These are phyloP conservation scores for Cyclotella distinguenda DNA, from an alignment of 108 stramenopile genomes.

Conservation along the genomic window DNA sequence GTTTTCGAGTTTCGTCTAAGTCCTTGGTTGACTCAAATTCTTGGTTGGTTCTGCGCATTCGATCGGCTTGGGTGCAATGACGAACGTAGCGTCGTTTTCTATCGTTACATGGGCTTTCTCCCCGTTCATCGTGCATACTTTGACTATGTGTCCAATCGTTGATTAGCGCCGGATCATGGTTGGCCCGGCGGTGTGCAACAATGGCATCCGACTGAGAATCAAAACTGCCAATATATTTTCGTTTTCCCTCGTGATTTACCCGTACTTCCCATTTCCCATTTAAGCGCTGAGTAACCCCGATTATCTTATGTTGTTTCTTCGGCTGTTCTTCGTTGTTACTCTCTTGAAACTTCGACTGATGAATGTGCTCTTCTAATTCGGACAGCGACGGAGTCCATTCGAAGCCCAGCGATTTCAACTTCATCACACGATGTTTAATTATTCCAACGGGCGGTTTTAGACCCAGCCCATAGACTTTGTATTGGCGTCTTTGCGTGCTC, in stretches of 20 bases:
- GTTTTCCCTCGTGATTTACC: background rate
- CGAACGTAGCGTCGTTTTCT: too few relatives aligned
- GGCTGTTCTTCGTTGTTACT: background rate
- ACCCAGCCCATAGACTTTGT: conserved; percentile 4
- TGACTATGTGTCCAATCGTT: too few relatives aligned
- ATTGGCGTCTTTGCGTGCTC: conserved; percentile 6
- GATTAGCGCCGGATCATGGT: background rate
- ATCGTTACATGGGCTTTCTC: background rate
- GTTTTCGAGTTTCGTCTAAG: too few relatives aligned
- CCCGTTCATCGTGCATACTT: background rate
- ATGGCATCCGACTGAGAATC: background rate
- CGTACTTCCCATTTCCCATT: background rate
- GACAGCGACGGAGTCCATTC: conserved; percentile 1
- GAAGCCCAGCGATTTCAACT: background rate
- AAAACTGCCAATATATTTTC: background rate
- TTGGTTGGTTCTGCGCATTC: too few relatives aligned
- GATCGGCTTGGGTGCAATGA: too few relatives aligned
- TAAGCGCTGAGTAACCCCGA: background rate
- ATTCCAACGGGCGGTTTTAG: conserved; percentile 2
- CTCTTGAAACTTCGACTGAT: background rate
- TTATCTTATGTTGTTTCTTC: background rate
- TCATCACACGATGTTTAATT: conserved; percentile 1
- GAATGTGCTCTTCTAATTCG: too few relatives aligned
- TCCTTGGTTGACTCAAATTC: too few relatives aligned
- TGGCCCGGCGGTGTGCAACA: background rate